phyloP scores from a whole-genome alignment of 331 rosid genomes.

The Erythrophleum ivorense region DNA sequence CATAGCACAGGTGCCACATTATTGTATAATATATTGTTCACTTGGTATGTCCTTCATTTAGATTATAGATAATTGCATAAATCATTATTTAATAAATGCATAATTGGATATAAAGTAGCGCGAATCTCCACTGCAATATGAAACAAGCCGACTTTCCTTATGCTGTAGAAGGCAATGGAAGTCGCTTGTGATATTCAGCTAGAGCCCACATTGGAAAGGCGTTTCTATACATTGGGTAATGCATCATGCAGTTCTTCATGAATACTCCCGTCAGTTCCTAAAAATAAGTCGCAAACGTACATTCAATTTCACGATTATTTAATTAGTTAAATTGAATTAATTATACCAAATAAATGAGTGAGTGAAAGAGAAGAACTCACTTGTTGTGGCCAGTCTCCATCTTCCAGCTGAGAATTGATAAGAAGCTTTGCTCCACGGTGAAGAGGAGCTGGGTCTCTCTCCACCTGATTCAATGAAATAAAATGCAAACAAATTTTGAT shows the following conservation, averaged over 20 bases:
- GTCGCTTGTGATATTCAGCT: background rate
- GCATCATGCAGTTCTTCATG: background rate
- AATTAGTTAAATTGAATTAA: background rate
- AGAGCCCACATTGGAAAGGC: background rate
- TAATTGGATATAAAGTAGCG: too few species aligned
- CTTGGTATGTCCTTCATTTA: too few species aligned
- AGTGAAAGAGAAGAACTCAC: background rate
- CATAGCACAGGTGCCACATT: too few species aligned
- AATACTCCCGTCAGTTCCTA: constrained; percentile 12
- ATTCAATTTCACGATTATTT: background rate
- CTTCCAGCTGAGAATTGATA: background rate
- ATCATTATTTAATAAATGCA: too few species aligned
- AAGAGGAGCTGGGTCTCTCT: constrained; percentile 11
- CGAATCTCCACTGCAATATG: too few species aligned
- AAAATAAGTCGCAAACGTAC: background rate
- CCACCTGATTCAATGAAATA: background rate
- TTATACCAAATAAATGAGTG: background rate
- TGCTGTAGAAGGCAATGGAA: too few species aligned
- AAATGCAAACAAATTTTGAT: background rate
- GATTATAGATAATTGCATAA: too few species aligned
- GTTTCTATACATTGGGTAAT: background rate
- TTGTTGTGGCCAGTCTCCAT: constrained; percentile 12
- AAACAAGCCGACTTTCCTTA: too few species aligned
- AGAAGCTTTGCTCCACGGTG: background rate
- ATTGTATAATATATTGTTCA: too few species aligned